phyloP scores from a whole-genome alignment of 1,284 basidiomycete genomes.

The Exobasidium cylindrosporum region DNA sequence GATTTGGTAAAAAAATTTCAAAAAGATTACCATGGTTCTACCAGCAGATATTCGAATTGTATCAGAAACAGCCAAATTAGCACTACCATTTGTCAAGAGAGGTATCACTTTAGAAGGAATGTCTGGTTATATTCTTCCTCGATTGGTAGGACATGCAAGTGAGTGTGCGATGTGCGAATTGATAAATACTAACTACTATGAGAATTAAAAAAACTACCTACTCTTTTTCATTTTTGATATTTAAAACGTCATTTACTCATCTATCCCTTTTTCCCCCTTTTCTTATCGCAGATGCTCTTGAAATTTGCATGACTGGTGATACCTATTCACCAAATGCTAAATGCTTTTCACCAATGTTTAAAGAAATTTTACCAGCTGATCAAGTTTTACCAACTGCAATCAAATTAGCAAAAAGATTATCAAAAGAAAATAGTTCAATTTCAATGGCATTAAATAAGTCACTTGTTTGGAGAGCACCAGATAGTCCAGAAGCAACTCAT shows the following conservation, averaged over 20 bases:
- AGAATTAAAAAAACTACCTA: too few species aligned
- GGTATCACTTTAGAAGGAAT: constrained; percentile 43
- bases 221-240: neutral
- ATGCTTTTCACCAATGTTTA: constrained; percentile 25
- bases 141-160: constrained; percentile 26
- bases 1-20: too few species aligned
- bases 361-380: constrained; percentile 19
- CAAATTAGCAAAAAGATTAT: constrained; percentile 28
- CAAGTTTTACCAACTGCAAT: constrained; percentile 28
- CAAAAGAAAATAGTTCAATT: constrained; percentile 28
- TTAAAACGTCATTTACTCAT: neutral
- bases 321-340: constrained; percentile 22
- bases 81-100: constrained; percentile 38
- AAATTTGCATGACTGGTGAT: constrained; percentile 40
- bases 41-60: constrained; percentile 15
- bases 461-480: constrained; percentile 30
- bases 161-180: constrained; percentile 4
- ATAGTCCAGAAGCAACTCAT: constrained; percentile 33
- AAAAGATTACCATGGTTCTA: constrained; percentile 12
- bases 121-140: constrained; percentile 31
- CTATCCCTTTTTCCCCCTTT: constrained; percentile 6
- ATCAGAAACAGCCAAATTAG: constrained; percentile 34
- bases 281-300: constrained; percentile 38
- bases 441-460: constrained; percentile 42
- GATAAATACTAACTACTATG: neutral